Evolutionary conservation across 1,284 basidiomycete genomes (phyloP).

Genomic region (Apiotrichum domesticum): DNA sequence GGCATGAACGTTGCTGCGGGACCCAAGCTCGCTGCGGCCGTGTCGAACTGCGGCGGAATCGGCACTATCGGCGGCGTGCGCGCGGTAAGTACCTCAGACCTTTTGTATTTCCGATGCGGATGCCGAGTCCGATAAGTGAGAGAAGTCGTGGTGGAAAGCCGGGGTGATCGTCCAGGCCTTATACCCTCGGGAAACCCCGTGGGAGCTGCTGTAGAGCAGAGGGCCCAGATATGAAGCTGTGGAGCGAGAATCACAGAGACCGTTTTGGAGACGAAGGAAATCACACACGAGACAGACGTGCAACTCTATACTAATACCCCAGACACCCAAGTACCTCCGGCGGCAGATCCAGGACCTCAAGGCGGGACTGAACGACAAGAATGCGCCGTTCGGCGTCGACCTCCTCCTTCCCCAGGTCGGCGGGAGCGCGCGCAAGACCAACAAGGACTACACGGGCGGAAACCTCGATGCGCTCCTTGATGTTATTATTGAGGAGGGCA

Average conservation of each 20-base stretch:
- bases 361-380: conserved; percentile 52
- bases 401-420: conserved; percentile 75
- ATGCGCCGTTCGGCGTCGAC: conserved; percentile 74
- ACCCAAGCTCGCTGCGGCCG: conserved; percentile 71
- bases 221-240: too few species aligned
- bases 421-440: conserved; percentile 74
- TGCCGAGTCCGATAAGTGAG: too few species aligned
- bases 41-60: conserved; percentile 69
- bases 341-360: conserved; percentile 67
- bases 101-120: too few species aligned
- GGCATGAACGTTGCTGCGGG: conserved; percentile 86
- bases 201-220: too few species aligned
- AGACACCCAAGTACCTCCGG: conserved; percentile 43
- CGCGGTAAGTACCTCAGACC: neutral
- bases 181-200: too few species aligned
- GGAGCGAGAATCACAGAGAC: too few species aligned
- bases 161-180: neutral
- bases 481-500: conserved; percentile 79
- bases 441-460: conserved; percentile 62
- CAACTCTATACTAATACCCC: neutral
- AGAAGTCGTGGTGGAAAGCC: neutral
- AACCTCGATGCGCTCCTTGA: conserved; percentile 62
- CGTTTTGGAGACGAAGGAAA: neutral
- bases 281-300: neutral
- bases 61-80: conserved; percentile 82